Percentiles rank a stretch among this genome's conserved stretches.
phyloP scores from a whole-genome alignment of 2,329 filamentous ascomycete species.

The Mollisiaceae sp. region DNA sequence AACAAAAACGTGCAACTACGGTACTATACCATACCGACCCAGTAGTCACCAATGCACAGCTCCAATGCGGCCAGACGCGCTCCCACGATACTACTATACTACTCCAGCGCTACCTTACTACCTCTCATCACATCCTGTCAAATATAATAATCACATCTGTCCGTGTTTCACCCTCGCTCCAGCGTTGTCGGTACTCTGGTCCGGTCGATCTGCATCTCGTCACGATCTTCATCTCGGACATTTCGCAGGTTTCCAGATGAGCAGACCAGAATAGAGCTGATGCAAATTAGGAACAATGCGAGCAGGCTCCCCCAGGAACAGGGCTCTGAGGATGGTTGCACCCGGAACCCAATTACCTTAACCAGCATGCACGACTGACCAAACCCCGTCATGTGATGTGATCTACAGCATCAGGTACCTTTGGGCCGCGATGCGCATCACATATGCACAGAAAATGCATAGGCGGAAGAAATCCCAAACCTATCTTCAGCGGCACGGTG shows the following conservation, averaged over 20 bases:
- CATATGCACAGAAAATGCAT: conserved; percentile 24
- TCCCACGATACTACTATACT: not conserved
- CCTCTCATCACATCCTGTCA: conserved; percentile 6
- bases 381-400: conserved; percentile 10
- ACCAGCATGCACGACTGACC: not conserved
- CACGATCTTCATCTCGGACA: conserved; percentile 10
- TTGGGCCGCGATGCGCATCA: conserved; percentile 40
- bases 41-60: not conserved
- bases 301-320: not conserved
- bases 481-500: conserved; percentile 33
- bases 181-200: not conserved
- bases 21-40: not conserved
- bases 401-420: conserved; percentile 34
- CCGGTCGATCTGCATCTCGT: conserved; percentile 3
- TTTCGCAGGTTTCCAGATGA: conserved; percentile 7
- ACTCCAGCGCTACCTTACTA: not conserved
- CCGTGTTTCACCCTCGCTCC: not conserved
- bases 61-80: not conserved
- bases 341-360: not conserved
- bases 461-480: conserved; percentile 28
- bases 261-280: not conserved
- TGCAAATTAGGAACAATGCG: conserved; percentile 8
- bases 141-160: not conserved
- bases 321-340: not conserved
- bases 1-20: not conserved